Base-by-base conservation (phyloP, 192 early-diverging fungal genomes). In the Podila epicladia region DNA sequence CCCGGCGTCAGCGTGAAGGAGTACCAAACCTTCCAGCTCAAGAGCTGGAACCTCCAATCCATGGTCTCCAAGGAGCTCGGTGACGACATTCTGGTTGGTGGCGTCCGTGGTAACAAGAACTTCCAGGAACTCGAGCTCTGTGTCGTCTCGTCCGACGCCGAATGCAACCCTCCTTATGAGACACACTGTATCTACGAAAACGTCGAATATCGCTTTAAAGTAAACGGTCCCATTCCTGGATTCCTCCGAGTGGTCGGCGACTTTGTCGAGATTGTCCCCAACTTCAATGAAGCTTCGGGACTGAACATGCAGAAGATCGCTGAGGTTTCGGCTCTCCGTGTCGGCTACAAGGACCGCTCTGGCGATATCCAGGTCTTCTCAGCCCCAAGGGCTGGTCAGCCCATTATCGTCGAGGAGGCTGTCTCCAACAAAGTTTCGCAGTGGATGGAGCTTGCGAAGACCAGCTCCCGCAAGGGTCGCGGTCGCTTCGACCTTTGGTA, bases 181-280 rank as follows among this genome's bases (percentile, higher is more conserved):
- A 50, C 68, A 26, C 26, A 70, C 60, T 70, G 68, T 58, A 62
- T 70, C 59, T 70, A 62, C 68, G 28, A 70, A 15, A 70, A 70
- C 45, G 68, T 70, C 5, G 68, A 70, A 32, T 70, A 70, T 26
- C 68, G 68, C 20, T 61, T 70, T 59, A 60, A 59, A 19, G 31
- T 61, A 0, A 50, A 48, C 12, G 17, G 37, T 22, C 67, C 67
- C 35, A 28, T 60, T 22, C n/a, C n/a, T n/a, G n/a, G n/a, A n/a
- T n/a, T n/a, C n/a, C 67, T 69, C 58, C 31, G 57, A 19, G 38
- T 69, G 28, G 11, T 31, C 31, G 67, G 24, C 22, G 19, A 41
- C 53, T 12, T 37, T 1, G 35, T 69, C 57, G 35, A 24, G 3
- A 69, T 69, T 19, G 67, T 69, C 17, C 37, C 37, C 32, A 5